Evolutionary conservation across 2,329 filamentous ascomycete genomes (phyloP).

Genomic region (Lachnellula hyalina): DNA sequence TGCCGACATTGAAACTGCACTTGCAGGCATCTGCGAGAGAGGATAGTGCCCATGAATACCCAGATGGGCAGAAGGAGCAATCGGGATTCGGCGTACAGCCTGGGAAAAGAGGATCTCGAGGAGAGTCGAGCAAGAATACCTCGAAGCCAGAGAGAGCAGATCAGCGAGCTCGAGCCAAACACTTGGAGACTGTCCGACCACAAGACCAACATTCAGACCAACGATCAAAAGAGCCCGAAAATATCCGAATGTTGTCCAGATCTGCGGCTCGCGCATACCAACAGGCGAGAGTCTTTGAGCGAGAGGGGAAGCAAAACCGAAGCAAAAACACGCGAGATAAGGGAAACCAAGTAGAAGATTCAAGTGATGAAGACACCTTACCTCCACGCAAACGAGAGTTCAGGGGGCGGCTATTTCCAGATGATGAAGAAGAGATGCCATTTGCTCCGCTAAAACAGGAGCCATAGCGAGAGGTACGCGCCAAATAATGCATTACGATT

Average conservation of each 20-base stretch:
- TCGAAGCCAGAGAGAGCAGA: not conserved
- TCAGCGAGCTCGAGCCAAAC: not conserved
- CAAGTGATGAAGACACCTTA: not conserved
- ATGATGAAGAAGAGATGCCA: not conserved
- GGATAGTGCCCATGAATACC: not conserved
- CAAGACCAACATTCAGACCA: not conserved
- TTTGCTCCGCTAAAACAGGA: not conserved
- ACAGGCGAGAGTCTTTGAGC: not conserved
- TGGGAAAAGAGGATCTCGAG: not conserved
- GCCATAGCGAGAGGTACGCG: not conserved
- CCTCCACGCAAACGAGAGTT: not conserved
- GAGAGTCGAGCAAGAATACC: not conserved
- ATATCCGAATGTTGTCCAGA: not conserved
- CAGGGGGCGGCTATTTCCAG: not conserved
- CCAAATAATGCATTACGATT: conserved; percentile 6
- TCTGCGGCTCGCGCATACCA: not conserved
- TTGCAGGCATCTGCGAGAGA: not conserved
- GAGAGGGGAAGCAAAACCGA: not conserved
- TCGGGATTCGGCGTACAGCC: not conserved
- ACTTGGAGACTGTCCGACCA: not conserved
- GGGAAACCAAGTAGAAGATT: not conserved
- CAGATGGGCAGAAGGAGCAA: no score
- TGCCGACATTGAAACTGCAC: not conserved
- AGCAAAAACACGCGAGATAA: not conserved
- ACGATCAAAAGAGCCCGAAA: not conserved